Base-by-base conservation (phyloP, 139 green algal species). In the Mesostigma viride region DNA sequence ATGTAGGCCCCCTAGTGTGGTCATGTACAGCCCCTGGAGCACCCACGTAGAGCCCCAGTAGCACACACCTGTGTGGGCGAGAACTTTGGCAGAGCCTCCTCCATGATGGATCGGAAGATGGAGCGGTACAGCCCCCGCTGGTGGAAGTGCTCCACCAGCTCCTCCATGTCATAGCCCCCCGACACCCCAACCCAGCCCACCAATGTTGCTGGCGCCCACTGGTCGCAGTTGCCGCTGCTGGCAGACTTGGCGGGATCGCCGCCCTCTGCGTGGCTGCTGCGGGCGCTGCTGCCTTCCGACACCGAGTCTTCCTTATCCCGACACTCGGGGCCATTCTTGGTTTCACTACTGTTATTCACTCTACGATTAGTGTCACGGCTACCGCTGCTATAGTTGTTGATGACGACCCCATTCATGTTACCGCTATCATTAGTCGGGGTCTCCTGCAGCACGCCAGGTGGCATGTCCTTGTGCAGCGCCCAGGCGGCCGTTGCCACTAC, bases 121-220 rank as follows among this genome's bases (percentile, higher is more conserved):
- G 40, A 45, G 4, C 32, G 35, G 72, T 90, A 88, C 32, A 96
- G 75, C 1, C 89, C 89, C 2, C 87, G 70, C 14, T 76, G 67
- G 72, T 96, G 73, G 63, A 95, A 72, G 82, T 96, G 87, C 30
- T 88, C 77, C 0, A 76, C 68, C 58, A 96, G 69, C 0, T 70
- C 76, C 1, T 71, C 58, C n/a, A 95, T 73, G 75, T 94, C 85
- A 69, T 94, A 95, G 0, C 84, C 79, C 11, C 85, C 87, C 11
- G 75, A 87, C 1, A 90, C 64, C 17, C 83, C 81, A 31, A 91
- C 62, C 35, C 84, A 86, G 30, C 62, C 77, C 2, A n/a, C n/a
- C n/a, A n/a, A n/a, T n/a, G n/a, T n/a, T 62, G 24, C 61, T 87
- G 1, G 84, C 73, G 3, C 79, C 79, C 0, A 79, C 80, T 79